Evolutionary conservation across 495 filamentous ascomycete species (phyloP).

Genomic region (Podospora didyma): DNA sequence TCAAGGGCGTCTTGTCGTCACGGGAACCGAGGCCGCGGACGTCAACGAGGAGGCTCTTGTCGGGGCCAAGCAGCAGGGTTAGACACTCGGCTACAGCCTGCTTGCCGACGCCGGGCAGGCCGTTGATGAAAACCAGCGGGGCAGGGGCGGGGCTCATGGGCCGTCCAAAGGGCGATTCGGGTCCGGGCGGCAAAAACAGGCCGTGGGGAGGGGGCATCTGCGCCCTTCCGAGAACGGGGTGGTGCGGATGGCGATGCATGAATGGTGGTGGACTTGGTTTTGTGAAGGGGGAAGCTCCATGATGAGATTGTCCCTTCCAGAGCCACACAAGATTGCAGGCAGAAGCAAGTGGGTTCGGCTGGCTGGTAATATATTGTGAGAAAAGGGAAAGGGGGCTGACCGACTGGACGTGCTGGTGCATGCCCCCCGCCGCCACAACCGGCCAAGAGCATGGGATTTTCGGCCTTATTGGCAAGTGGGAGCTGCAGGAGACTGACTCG

Average conservation of each 20-base stretch:
- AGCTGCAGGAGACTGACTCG: neutral
- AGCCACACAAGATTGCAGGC: neutral
- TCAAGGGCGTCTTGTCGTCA: constrained; percentile 7
- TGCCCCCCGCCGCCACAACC: no score
- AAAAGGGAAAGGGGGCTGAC: no score
- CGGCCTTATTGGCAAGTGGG: no score
- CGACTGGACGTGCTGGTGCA: no score
- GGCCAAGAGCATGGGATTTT: no score
- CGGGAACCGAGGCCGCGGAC: constrained; percentile 13
- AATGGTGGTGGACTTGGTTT: neutral
- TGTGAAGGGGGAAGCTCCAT: neutral
- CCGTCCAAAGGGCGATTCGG: constrained; percentile 7
- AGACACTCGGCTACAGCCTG: constrained; percentile 25
- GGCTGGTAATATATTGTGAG: no score
- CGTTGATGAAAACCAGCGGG: constrained; percentile 29
- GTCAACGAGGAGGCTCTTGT: constrained; percentile 24
- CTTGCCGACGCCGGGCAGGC: constrained; percentile 27
- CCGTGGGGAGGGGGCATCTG: no score
- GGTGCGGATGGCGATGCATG: neutral
- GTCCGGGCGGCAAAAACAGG: no score
- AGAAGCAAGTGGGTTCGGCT: no score
- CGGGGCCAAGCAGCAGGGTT: constrained; percentile 18
- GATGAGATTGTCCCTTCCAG: neutral
- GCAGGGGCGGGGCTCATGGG: constrained; percentile 17
- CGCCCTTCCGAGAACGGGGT: no score